Conservation (phyloP, 352 stramenopile species). For the Pythium dissotocum region DNA sequence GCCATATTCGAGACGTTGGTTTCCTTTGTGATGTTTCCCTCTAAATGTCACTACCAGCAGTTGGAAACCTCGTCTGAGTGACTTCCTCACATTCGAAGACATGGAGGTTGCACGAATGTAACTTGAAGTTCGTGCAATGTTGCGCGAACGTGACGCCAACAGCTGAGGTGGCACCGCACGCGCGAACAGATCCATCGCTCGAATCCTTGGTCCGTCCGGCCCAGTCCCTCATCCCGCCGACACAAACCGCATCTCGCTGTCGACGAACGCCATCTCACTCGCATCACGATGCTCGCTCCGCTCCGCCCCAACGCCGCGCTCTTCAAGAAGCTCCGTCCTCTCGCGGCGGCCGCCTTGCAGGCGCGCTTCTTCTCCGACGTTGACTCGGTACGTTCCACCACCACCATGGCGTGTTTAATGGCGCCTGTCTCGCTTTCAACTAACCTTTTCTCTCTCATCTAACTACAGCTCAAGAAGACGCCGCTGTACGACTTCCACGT, state of each 20-base stretch:
- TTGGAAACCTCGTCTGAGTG: neutral
- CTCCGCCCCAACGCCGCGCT: constrained; percentile 23
- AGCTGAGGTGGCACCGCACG: constrained; percentile 8
- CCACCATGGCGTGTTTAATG: neutral
- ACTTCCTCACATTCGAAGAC: neutral
- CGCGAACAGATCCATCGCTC: neutral
- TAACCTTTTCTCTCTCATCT: neutral
- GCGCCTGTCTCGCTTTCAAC: neutral
- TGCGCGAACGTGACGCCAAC: constrained; percentile 14
- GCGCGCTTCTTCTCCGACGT: constrained; percentile 26
- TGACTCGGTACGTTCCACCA: constrained; percentile 6
- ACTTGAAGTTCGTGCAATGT: constrained; percentile 19
- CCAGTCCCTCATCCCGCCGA: neutral
- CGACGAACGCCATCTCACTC: constrained; percentile 5
- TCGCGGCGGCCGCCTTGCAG: constrained; percentile 19
- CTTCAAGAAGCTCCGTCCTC: constrained; percentile 20
- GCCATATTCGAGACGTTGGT: no score
- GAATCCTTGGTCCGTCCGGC: neutral
- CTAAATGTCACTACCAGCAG: neutral
- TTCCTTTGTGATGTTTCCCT: neutral
- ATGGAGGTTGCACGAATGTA: constrained; percentile 15
- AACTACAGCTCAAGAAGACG: constrained; percentile 71
- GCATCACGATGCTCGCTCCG: constrained; percentile 21
- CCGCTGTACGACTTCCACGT: constrained; percentile 79
- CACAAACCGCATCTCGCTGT: constrained; percentile 2